phyloP scores from a whole-genome alignment of 805 yeast genomes.

The Candida michaelii region DNA sequence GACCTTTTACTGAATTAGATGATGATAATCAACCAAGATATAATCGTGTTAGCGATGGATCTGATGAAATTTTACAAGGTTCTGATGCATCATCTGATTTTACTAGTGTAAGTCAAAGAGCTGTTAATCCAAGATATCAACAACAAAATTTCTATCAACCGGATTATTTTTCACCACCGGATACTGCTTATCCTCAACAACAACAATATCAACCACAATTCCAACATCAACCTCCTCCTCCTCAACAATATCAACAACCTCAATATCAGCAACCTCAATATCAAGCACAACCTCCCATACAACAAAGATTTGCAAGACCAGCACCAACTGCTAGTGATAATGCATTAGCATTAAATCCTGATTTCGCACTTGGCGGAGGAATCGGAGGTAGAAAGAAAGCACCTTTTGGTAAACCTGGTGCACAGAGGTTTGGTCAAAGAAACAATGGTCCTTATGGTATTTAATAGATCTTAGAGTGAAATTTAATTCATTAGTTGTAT shows the following conservation, averaged over 20 bases:
- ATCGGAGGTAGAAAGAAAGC: constrained; percentile 13
- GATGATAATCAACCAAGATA: constrained; percentile 21
- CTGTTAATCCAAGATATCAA: constrained; percentile 59
- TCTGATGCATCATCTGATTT: constrained; percentile 60
- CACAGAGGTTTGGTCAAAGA: constrained; percentile 11
- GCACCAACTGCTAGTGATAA: constrained; percentile 37
- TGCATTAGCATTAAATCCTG: constrained; percentile 41
- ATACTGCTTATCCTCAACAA: constrained; percentile 15
- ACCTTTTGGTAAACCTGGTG: constrained; percentile 9
- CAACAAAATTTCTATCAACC: constrained; percentile 17
- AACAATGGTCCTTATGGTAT: constrained; percentile 26
- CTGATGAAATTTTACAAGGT: constrained; percentile 16
- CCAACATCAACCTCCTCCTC: constrained; percentile 22
- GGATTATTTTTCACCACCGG: constrained; percentile 18
- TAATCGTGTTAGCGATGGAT: constrained; percentile 14
- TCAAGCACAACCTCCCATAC: constrained; percentile 8
- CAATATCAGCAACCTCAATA: constrained; percentile 16
- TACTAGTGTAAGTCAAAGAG: constrained; percentile 79
- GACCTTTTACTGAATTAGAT: constrained; percentile 42
- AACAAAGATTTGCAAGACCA: constrained; percentile 17
- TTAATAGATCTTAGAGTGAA: neutral
- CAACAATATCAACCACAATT: constrained; percentile 22
- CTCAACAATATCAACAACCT: constrained; percentile 12
- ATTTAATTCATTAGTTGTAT: constrained; percentile 6
- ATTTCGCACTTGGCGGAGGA: constrained; percentile 31